A percentile compares a stretch with the other conserved stretches of the same genome.
These are phyloP conservation scores for Dactylellina leptospora DNA, from an alignment of 2,329 filamentous ascomycete species.

Conservation along the genomic window DNA sequence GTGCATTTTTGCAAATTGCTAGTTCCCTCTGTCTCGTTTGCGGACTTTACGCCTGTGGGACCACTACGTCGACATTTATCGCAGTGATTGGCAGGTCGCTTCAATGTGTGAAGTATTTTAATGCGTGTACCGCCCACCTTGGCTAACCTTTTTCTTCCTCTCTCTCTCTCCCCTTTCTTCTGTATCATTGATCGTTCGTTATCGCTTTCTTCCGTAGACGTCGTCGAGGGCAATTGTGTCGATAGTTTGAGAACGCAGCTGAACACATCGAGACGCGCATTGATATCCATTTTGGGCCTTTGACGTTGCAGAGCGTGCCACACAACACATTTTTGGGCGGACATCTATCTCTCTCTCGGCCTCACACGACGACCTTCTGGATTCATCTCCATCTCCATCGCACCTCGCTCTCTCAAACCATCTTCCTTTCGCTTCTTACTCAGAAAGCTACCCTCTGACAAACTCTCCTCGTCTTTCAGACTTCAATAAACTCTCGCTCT, in stretches of 20 bases:
- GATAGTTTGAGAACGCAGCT: neutral
- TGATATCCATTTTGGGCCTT: slow-evolving; percentile 20
- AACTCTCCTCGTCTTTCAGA: no score
- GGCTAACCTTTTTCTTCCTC: neutral
- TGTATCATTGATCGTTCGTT: slow-evolving; percentile 22
- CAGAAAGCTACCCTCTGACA: no score
- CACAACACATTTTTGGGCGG: slow-evolving; percentile 38
- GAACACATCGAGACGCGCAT: neutral
- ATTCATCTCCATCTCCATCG: neutral
- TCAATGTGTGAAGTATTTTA: slow-evolving; percentile 18
- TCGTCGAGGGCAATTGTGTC: slow-evolving; percentile 11
- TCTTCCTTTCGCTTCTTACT: slow-evolving; percentile 1
- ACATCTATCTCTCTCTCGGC: neutral
- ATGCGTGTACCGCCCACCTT: slow-evolving; percentile 32
- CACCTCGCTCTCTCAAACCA: slow-evolving; percentile 16
- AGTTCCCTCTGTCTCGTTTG: slow-evolving; percentile 1
- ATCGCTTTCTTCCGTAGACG: slow-evolving; percentile 15
- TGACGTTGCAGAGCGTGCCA: slow-evolving; percentile 29
- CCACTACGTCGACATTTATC: slow-evolving; percentile 20
- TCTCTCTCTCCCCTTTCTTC: neutral
- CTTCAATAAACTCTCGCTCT: slow-evolving; percentile 26
- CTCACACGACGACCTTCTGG: neutral
- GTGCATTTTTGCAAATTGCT: neutral
- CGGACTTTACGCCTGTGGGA: slow-evolving; percentile 15
- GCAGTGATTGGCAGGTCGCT: slow-evolving; percentile 16